Evolutionary conservation across 192 early-diverging fungal species (phyloP).

Genomic region (Martensiomyces pterosporus): DNA sequence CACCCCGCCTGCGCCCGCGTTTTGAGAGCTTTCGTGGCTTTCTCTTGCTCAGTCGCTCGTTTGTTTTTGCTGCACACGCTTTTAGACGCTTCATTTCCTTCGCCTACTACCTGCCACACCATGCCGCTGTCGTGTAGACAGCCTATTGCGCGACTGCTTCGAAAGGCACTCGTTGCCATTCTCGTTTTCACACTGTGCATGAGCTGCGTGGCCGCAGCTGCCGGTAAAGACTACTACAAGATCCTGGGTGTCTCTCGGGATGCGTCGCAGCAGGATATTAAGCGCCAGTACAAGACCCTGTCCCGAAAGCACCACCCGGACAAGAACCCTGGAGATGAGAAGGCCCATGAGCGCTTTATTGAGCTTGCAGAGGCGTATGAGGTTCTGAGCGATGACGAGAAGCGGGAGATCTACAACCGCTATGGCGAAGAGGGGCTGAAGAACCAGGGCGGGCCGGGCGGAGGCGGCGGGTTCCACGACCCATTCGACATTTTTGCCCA

Average conservation of each 20-base stretch:
- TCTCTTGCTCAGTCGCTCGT: neutral
- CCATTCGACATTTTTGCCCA: conserved; percentile 98
- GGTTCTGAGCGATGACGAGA: conserved; percentile 88
- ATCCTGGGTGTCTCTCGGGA: conserved; percentile 80
- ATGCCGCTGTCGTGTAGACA: conserved; percentile 5
- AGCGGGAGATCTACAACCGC: conserved; percentile 83
- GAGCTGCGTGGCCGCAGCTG: conserved; percentile 12
- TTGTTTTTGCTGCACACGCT: neutral
- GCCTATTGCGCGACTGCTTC: conserved; percentile 11
- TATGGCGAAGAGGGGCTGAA: conserved; percentile 97
- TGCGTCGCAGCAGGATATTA: conserved; percentile 82
- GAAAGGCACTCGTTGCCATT: conserved; percentile 5
- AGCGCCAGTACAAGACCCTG: conserved; percentile 87
- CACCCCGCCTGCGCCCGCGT: too few relatives aligned
- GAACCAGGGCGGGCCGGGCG: conserved; percentile 56
- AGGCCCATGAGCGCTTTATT: conserved; percentile 83
- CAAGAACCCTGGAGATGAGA: conserved; percentile 81
- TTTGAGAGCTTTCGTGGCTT: too few relatives aligned
- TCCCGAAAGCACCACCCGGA: conserved; percentile 87
- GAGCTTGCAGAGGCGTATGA: conserved; percentile 91
- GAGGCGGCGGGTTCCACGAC: conserved; percentile 69
- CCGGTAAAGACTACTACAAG: conserved; percentile 75
- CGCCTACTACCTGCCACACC: too few relatives aligned
- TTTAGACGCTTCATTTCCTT: too few relatives aligned
- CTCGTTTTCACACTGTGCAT: conserved; percentile 11